Evolutionary conservation across 108 stramenopile genomes (phyloP).

Genomic region (Seminavis robusta): DNA sequence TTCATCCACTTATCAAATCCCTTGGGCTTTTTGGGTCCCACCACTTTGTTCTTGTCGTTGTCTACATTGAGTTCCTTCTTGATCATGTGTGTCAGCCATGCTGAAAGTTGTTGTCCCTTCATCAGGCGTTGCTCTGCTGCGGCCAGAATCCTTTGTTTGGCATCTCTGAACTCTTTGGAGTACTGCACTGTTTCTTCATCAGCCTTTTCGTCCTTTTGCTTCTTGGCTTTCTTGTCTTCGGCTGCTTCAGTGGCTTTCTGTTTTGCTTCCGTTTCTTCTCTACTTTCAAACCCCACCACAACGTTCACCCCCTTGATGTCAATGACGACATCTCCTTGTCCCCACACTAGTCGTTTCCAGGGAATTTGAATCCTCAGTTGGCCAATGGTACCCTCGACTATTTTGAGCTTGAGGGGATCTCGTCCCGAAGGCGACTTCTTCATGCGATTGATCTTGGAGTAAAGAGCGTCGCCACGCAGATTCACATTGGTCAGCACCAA

Average conservation of each 20-base stretch:
- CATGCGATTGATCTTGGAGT: slow-evolving; percentile 29
- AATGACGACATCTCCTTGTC: slow-evolving; percentile 39
- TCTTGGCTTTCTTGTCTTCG: neutral
- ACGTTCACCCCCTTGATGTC: slow-evolving; percentile 37
- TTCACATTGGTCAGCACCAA: slow-evolving; percentile 35
- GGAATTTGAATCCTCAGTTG: slow-evolving; percentile 40
- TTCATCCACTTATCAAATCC: slow-evolving; percentile 30
- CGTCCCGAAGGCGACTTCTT: slow-evolving; percentile 6
- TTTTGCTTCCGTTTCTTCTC: slow-evolving; percentile 33
- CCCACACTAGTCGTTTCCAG: slow-evolving; percentile 56
- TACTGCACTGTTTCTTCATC: neutral
- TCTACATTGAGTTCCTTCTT: slow-evolving; percentile 9
- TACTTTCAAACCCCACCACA: slow-evolving; percentile 29
- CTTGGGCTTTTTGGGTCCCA: neutral
- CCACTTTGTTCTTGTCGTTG: neutral
- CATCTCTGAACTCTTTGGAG: slow-evolving; percentile 13
- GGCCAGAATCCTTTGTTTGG: slow-evolving; percentile 35
- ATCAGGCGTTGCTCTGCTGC: slow-evolving; percentile 44
- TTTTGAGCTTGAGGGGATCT: slow-evolving; percentile 34
- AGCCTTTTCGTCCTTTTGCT: neutral
- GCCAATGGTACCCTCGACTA: slow-evolving; percentile 44
- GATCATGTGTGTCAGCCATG: slow-evolving; percentile 16
- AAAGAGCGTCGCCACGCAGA: slow-evolving; percentile 28
- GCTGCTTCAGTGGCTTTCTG: neutral
- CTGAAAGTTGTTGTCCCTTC: slow-evolving; percentile 28